phyloP scores from a whole-genome alignment of 257 asterid species.

The Nicotiana tabacum region DNA sequence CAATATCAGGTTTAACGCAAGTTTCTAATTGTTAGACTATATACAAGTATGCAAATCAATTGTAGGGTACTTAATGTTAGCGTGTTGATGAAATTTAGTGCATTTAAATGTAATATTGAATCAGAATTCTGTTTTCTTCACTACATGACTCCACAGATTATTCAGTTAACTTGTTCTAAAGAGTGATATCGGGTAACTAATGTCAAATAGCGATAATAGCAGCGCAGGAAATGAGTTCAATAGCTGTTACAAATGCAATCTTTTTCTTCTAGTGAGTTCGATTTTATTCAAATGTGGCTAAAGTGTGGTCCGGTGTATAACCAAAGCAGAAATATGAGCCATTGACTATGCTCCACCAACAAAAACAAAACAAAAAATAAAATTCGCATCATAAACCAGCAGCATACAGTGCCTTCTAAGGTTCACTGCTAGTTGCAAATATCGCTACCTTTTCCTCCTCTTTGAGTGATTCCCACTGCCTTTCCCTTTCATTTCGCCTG shows the following conservation, averaged over 20 bases:
- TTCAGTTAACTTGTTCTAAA: background rate
- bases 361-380: background rate
- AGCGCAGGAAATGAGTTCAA: background rate
- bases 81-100: background rate
- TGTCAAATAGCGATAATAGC: background rate
- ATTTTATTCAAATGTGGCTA: background rate
- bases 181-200: background rate
- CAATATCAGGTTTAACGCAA: background rate
- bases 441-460: background rate
- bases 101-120: too few species aligned
- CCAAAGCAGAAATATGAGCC: background rate
- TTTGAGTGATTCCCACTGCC: background rate
- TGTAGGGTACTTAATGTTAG: background rate
- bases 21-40: background rate
- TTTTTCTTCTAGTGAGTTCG: background rate
- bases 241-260: background rate
- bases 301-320: background rate
- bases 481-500: background rate
- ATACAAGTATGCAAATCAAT: background rate
- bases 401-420: too few species aligned
- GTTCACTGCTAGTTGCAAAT: too few species aligned
- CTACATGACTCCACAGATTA: too few species aligned
- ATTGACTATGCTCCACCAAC: background rate
- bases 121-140: too few species aligned
- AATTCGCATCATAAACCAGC: too few species aligned